phyloP scores from a whole-genome alignment of 768 basidiomycete genomes.

The Pleurotus citrinopileatus region DNA sequence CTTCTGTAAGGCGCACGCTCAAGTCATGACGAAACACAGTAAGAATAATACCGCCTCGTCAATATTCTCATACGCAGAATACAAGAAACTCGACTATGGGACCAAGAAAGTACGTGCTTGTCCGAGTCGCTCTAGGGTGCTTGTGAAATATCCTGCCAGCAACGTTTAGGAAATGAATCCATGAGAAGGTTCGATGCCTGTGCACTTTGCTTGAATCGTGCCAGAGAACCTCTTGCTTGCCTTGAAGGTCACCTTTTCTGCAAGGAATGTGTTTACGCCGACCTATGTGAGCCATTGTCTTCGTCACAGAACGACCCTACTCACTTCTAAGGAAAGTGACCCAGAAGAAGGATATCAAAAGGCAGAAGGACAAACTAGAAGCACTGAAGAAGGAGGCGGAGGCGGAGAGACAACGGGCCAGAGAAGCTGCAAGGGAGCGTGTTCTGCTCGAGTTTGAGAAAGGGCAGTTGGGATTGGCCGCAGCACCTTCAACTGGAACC shows the following conservation, averaged over 20 bases:
- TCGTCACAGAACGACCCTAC: too few species aligned
- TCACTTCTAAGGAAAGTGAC: too few species aligned
- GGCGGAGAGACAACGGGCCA: constrained; percentile 66
- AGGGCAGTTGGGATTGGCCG: constrained; percentile 73
- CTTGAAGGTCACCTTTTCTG: constrained; percentile 90
- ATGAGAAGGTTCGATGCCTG: constrained; percentile 93
- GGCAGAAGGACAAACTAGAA: constrained; percentile 81
- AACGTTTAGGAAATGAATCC: constrained; percentile 87
- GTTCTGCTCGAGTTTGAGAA: constrained; percentile 89
- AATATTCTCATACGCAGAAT: constrained; percentile 87
- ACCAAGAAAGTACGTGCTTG: constrained; percentile 58
- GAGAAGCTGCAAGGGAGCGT: constrained; percentile 79
- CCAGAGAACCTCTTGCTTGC: constrained; percentile 83
- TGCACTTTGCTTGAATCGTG: constrained; percentile 80
- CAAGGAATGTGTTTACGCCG: constrained; percentile 89
- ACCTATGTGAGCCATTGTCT: constrained; percentile 63
- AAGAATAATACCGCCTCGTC: constrained; percentile 90
- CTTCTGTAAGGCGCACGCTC: neutral
- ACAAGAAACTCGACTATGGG: constrained; percentile 83
- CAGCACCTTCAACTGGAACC: constrained; percentile 32
- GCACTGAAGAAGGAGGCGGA: constrained; percentile 76
- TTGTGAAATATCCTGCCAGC: constrained; percentile 29
- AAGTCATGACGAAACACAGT: constrained; percentile 79
- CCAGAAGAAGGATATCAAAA: constrained; percentile 92
- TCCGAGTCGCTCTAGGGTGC: neutral